These are phyloP conservation scores for Endoconidiophora laricicola DNA, from an alignment of 2,329 filamentous ascomycete genomes.

Conservation along the genomic window DNA sequence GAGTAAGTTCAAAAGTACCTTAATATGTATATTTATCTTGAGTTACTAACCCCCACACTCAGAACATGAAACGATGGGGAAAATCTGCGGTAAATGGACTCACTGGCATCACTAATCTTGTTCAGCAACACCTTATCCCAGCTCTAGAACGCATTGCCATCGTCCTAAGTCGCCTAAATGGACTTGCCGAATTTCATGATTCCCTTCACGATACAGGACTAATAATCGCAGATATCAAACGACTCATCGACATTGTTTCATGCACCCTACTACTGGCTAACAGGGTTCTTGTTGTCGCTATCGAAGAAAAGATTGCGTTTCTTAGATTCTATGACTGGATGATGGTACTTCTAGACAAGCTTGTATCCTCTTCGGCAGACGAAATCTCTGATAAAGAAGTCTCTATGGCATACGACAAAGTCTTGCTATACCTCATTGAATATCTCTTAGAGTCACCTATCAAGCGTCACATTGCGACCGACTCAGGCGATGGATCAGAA, in stretches of 20 bases:
- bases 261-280: slow-evolving; percentile 62
- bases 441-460: slow-evolving; percentile 52
- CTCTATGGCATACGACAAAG: slow-evolving; percentile 53
- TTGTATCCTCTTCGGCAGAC: slow-evolving; percentile 48
- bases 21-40: slow-evolving; percentile 10
- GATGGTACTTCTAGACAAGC: slow-evolving; percentile 62
- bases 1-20: slow-evolving; percentile 33
- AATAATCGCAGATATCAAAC: slow-evolving; percentile 43
- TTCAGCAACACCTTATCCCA: slow-evolving; percentile 79
- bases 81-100: slow-evolving; percentile 67
- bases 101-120: slow-evolving; percentile 55
- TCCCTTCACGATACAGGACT: slow-evolving; percentile 50
- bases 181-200: slow-evolving; percentile 67
- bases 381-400: slow-evolving; percentile 67
- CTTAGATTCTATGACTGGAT: slow-evolving; percentile 69
- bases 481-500: slow-evolving; percentile 8
- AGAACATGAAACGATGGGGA: slow-evolving; percentile 93
- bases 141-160: slow-evolving; percentile 70
- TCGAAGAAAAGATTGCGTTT: slow-evolving; percentile 67
- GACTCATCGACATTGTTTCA: slow-evolving; percentile 52
- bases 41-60: slow-evolving; percentile 9
- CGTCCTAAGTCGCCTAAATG: slow-evolving; percentile 65
- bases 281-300: slow-evolving; percentile 51
- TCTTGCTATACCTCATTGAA: slow-evolving; percentile 62
- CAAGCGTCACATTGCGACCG: slow-evolving; percentile 38